Base-by-base conservation (phyloP, 1,284 basidiomycete species). In the Ceratobasidium sp. region DNA sequence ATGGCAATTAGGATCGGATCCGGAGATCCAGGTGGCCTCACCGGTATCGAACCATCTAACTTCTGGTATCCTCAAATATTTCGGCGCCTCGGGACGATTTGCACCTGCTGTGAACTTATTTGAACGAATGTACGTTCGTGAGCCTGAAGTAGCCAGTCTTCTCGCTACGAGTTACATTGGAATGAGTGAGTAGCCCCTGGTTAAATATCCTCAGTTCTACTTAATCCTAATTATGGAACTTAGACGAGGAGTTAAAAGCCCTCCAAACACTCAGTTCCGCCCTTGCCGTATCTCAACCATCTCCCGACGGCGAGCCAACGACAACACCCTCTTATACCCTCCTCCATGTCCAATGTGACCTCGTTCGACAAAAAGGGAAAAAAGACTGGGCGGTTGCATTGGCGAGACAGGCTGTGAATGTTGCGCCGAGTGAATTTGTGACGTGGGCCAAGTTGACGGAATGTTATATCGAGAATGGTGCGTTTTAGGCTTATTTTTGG, bases 381-480 rank as follows among this genome's bases (percentile, higher is more conserved):
- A 84, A 88, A 64, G 94, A 95, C 64, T 99, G 96, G 96, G 97
- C 97, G 0, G 88, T 97, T 78, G 94, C 96, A 83, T 88, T 99
- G 40, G 97, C 97, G 0, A 91, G 92, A 80, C 94, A 98, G 84
- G 98, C 97, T 0, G 97, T 99, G 83, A 98, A 98, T 82, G 97
- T 96, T 81, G 97, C 97, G 0, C 97, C 97, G 4, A 96, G 94
- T 86, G 98, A 99, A 85, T 99, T 99, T 81, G 93, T 98, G 40
- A 99, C 97, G 0, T 99, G 97, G 97, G 96, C 98, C 82, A 99
- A 99, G 86, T 86, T 99, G 79, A 97, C 97, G 0, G 96, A 98
- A 81, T 88, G 97, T 79, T 98, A 97, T 84, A 97, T 98, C 74
- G 96, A 98, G 98, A 82, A 92, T 92, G 77, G 91, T 90, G 78